A percentile compares a stretch with the other conserved stretches of the same genome.
Evolutionary conservation across 306 rosid species (phyloP).

Genomic region (Hylodesmum podocarpum): DNA sequence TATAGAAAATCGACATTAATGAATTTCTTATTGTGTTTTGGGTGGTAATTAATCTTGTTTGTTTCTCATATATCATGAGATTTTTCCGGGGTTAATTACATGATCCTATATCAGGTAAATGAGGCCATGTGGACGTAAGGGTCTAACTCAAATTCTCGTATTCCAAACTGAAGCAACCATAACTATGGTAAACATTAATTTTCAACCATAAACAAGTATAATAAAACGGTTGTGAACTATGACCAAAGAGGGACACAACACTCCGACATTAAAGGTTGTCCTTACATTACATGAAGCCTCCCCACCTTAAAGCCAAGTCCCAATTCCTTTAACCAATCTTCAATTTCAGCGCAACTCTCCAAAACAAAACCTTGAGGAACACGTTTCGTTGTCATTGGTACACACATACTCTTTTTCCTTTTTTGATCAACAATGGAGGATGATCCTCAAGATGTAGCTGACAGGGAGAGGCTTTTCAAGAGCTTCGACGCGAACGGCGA

Average conservation of each 20-base stretch:
- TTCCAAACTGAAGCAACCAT: background rate
- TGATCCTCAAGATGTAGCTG: conserved; percentile 47
- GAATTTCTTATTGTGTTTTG: no score
- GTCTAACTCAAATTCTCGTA: background rate
- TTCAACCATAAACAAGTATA: conserved; percentile 1
- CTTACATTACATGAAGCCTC: conserved; percentile 13
- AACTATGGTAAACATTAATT: background rate
- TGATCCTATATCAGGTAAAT: no score
- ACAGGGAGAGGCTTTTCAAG: conserved; percentile 68
- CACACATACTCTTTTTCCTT: background rate
- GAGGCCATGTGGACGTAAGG: background rate
- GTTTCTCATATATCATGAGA: no score
- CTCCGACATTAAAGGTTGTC: conserved; percentile 46
- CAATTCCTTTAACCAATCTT: conserved; percentile 15
- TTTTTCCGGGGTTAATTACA: no score
- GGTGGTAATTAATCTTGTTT: no score
- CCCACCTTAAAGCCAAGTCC: conserved; percentile 30
- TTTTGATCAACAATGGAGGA: conserved; percentile 17
- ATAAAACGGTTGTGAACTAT: conserved; percentile 21
- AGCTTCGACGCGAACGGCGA: conserved; percentile 64
- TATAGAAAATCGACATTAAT: no score
- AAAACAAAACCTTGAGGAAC: conserved; percentile 14
- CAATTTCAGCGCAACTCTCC: conserved; percentile 19
- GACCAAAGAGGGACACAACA: conserved; percentile 9
- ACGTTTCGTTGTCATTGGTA: conserved; percentile 24